Evolutionary conservation across 1,139 yeast genomes (phyloP), one percentile per base, ranked within the genome.

Genomic region (Candida tropicalis): DNA sequence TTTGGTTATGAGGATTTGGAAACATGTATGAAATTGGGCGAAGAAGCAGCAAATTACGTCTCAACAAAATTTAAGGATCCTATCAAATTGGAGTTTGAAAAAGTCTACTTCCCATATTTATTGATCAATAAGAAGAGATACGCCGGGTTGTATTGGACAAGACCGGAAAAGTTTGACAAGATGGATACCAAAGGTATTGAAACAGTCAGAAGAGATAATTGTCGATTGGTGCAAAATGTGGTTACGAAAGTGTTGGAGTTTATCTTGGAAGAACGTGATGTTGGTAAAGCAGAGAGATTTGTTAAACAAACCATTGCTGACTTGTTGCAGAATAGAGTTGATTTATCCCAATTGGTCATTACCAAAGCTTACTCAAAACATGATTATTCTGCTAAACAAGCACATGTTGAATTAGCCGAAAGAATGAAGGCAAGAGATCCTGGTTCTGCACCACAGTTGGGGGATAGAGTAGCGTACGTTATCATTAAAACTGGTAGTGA

Each of bases 171-270:
- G 51, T 88, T 81, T 58, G 99, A 95, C 63, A 95, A 93, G 65
- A 86, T 95, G 93, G 99, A 95, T 63, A 95, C 98, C 25, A 95
- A 95, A 60, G 99, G 99, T 65, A 87, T 95, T 51, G 99, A 95
- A 58, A 93, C 99, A 0, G 99, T 95, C 35, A 82, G 99, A 64
- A 83, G 99, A 72, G 99, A 95, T 60, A 95, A 95, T 55, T 95
- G 99, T 65, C 79, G 96, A 38, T 71, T 95, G 51, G 99, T 95
- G 2, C 97, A 91, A 53, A 86, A 88, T 57, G 98, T 95, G 23
- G 88, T 95, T 63, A 95, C 96, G 22, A 88, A 90, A 45, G 96
- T 93, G 3, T 70, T 95, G 59, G 90, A 88, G 51, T 79, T 80
- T 53, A 89, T 95, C 47, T 70, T 95, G 53, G 95, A 91, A 59